Percentiles rank a stretch among this genome's conserved stretches.
Evolutionary conservation across 352 stramenopile genomes (phyloP).

Genomic region (Globisporangium irregulare): DNA sequence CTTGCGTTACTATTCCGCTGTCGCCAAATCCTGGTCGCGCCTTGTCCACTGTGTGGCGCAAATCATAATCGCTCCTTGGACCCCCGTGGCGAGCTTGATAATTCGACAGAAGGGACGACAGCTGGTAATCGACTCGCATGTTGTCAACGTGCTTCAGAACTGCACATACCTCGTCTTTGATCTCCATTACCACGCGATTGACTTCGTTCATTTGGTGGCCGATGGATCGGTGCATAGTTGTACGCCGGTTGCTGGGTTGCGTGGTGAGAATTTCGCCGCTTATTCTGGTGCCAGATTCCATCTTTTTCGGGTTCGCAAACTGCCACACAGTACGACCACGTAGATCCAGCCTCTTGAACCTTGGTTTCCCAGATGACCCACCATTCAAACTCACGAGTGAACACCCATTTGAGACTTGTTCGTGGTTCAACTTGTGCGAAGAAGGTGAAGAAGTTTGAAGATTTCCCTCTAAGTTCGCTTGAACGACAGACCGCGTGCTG

Average conservation of each 20-base stretch:
- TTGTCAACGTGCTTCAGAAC: slow-evolving; percentile 59
- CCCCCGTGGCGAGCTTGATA: slow-evolving; percentile 34
- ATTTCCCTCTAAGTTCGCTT: neutral
- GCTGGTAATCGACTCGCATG: slow-evolving; percentile 61
- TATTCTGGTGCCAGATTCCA: neutral
- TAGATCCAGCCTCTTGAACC: neutral
- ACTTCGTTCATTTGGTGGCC: slow-evolving; percentile 39
- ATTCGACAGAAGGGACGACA: slow-evolving; percentile 49
- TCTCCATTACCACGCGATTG: slow-evolving; percentile 62
- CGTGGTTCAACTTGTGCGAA: neutral
- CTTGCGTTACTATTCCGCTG: slow-evolving; percentile 8
- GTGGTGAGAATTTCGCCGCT: neutral
- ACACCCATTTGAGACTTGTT: neutral
- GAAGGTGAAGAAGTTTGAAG: neutral
- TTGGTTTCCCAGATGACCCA: neutral
- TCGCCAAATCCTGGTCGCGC: slow-evolving; percentile 5
- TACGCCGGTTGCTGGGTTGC: neutral
- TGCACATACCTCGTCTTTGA: slow-evolving; percentile 69
- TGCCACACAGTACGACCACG: slow-evolving; percentile 2
- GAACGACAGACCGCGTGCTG: slow-evolving; percentile 15
- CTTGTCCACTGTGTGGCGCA: slow-evolving; percentile 8
- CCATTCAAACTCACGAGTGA: neutral
- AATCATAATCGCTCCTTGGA: neutral
- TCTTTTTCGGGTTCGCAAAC: neutral
- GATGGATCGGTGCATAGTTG: slow-evolving; percentile 7